These are phyloP conservation scores for Raffaelea ambrosiae DNA, from an alignment of 2,329 filamentous ascomycete genomes.

Conservation along the genomic window DNA sequence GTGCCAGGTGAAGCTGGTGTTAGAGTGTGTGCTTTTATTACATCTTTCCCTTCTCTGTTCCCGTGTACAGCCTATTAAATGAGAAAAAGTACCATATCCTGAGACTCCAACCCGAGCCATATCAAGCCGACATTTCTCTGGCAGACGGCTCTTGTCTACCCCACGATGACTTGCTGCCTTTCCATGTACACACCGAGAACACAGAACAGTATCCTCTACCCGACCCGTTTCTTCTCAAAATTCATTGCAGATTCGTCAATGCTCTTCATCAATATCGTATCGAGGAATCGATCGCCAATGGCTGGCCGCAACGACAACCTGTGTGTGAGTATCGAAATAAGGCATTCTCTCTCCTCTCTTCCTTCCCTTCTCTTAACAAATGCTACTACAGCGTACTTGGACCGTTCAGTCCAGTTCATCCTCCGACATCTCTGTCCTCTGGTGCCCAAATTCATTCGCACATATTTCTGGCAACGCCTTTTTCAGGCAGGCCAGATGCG, in stretches of 20 bases:
- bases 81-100: not conserved
- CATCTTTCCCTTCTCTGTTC: not conserved
- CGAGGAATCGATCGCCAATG: not conserved
- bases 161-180: not conserved
- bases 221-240: slow-evolving; percentile 1
- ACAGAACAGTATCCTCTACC: not conserved
- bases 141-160: not conserved
- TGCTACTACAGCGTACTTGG: not conserved
- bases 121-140: not conserved
- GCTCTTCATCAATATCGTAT: not conserved
- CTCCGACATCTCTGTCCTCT: not conserved
- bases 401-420: slow-evolving; percentile 1
- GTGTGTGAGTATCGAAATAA: not conserved
- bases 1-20: not conserved
- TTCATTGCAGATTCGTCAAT: not conserved
- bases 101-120: slow-evolving; percentile 2
- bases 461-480: slow-evolving; percentile 1
- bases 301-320: not conserved
- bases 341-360: not conserved
- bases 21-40: not conserved
- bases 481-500: not conserved
- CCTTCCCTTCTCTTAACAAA: not conserved
- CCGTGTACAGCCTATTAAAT: not conserved
- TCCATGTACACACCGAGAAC: not conserved
- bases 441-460: not conserved